phyloP scores from a whole-genome alignment of 306 rosid genomes.

The Cucumis cinereus region DNA sequence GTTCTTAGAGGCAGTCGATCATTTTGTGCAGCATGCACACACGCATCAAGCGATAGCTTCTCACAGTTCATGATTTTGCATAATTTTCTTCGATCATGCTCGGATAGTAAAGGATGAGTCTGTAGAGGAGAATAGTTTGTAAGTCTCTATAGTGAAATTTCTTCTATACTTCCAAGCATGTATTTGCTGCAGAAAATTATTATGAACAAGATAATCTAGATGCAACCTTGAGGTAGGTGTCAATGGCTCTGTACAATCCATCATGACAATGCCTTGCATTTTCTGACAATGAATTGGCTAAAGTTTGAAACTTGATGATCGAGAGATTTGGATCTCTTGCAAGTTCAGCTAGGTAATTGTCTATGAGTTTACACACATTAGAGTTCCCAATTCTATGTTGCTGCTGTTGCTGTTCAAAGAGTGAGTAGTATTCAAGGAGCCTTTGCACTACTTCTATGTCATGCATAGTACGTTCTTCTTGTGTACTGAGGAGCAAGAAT shows the following conservation, averaged over 20 bases:
- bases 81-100: conserved; percentile 75
- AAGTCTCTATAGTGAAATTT: neutral
- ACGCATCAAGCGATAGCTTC: conserved; percentile 88
- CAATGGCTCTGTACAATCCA: conserved; percentile 92
- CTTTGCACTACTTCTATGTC: conserved; percentile 76
- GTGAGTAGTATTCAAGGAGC: conserved; percentile 75
- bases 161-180: conserved; percentile 1
- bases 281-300: conserved; percentile 75
- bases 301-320: conserved; percentile 63
- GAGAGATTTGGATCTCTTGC: conserved; percentile 85
- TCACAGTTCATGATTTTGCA: conserved; percentile 79
- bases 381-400: conserved; percentile 45
- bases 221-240: conserved; percentile 73
- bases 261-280: conserved; percentile 60
- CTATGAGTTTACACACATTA: conserved; percentile 74
- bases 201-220: conserved; percentile 4
- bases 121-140: conserved; percentile 22
- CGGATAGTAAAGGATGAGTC: conserved; percentile 63
- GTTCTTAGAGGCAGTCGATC: conserved; percentile 88
- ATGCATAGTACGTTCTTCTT: conserved; percentile 52
- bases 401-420: conserved; percentile 68
- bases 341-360: conserved; percentile 79
- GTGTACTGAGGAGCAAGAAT: conserved; percentile 24
- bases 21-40: conserved; percentile 87
- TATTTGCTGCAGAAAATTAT: neutral